Percentiles rank a stretch among this genome's conserved stretches.
phyloP scores from a whole-genome alignment of 2,329 filamentous ascomycete species.

The Emydomyces testavorans region DNA sequence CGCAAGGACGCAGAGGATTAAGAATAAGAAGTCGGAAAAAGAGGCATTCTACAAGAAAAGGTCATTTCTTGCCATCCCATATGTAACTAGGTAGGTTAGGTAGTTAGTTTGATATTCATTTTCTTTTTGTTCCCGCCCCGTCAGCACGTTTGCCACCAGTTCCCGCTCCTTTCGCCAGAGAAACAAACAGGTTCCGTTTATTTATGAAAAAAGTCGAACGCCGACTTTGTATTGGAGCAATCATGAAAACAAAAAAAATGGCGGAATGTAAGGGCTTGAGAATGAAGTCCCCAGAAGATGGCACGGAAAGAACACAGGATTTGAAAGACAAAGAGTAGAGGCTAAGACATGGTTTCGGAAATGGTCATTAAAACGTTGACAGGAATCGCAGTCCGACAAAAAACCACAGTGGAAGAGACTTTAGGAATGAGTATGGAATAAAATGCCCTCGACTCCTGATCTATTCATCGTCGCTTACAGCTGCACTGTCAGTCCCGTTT shows the following conservation, averaged over 20 bases:
- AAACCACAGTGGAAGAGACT: neutral
- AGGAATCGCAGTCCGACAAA: too few relatives aligned
- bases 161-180: neutral
- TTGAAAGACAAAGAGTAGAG: neutral
- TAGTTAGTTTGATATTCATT: too few relatives aligned
- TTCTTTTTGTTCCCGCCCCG: slow-evolving; percentile 5
- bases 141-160: slow-evolving; percentile 2
- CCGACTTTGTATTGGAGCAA: neutral
- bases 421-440: neutral
- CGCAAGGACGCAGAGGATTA: neutral
- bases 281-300: neutral
- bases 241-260: too few relatives aligned
- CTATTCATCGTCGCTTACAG: slow-evolving; percentile 27
- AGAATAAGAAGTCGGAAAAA: neutral
- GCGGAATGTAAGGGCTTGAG: neutral
- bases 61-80: slow-evolving; percentile 2
- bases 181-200: neutral
- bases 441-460: neutral
- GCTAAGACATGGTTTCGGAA: neutral
- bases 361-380: neutral
- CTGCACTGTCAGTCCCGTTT: slow-evolving; percentile 26
- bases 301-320: neutral
- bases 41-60: neutral
- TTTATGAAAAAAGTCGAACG: neutral
- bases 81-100: too few relatives aligned